Conservation (phyloP, 1,284 basidiomycete genomes). For the Puccinia coronata region DNA sequence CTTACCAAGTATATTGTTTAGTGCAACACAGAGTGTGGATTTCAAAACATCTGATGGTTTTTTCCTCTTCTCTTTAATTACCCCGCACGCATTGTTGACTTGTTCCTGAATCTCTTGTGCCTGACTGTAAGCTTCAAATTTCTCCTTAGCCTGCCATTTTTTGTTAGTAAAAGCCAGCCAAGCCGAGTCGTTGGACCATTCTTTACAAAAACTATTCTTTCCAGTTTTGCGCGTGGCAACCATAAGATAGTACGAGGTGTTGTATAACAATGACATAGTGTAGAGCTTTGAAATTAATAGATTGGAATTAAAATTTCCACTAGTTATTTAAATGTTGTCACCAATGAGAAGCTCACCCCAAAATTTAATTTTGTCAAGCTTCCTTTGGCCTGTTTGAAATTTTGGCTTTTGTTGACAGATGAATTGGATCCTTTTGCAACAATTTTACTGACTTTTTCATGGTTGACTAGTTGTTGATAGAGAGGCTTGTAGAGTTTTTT, state of each 20-base stretch:
- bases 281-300: not conserved
- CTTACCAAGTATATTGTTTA: not conserved
- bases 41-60: not conserved
- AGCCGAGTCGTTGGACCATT: not conserved
- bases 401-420: not conserved
- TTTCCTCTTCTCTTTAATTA: not conserved
- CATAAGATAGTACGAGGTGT: not conserved
- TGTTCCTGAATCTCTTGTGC: not conserved
- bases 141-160: not conserved
- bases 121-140: not conserved
- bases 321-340: no score
- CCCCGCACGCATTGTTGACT: not conserved
- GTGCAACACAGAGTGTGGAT: not conserved
- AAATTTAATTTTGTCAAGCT: not conserved
- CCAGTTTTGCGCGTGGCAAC: not conserved
- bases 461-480: not conserved
- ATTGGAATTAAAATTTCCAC: no score
- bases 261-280: not conserved
- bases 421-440: not conserved
- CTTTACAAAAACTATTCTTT: not conserved
- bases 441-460: not conserved
- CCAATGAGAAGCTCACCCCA: not conserved
- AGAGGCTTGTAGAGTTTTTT: not conserved
- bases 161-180: constrained; percentile 5
- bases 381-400: not conserved